These are phyloP conservation scores for Nidularia sp. DNA, from an alignment of 768 basidiomycete genomes.

Conservation along the genomic window DNA sequence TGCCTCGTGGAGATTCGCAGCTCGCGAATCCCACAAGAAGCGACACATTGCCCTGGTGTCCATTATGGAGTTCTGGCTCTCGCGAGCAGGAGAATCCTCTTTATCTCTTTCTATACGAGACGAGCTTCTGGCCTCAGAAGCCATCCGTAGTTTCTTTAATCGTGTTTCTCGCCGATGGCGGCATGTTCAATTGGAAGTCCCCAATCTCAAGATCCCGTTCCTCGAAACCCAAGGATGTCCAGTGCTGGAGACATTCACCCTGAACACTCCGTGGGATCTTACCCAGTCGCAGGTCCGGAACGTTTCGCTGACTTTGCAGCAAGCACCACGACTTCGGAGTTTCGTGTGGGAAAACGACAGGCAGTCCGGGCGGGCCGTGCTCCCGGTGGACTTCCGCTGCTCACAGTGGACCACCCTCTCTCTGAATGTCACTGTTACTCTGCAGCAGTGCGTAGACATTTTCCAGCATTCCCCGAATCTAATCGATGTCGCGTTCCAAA, in stretches of 20 bases:
- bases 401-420: slow-evolving; percentile 8
- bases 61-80: slow-evolving; percentile 12
- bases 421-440: slow-evolving; percentile 7
- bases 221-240: slow-evolving; percentile 1
- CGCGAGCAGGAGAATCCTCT: slow-evolving; percentile 11
- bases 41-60: neutral
- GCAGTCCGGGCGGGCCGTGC: neutral
- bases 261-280: slow-evolving; percentile 7
- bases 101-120: slow-evolving; percentile 13
- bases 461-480: slow-evolving; percentile 6
- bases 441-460: slow-evolving; percentile 10
- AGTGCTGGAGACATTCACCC: slow-evolving; percentile 10
- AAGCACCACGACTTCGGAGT: slow-evolving; percentile 7
- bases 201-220: slow-evolving; percentile 2
- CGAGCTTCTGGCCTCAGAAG: neutral
- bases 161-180: slow-evolving; percentile 5
- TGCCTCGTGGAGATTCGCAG: neutral
- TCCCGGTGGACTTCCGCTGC: slow-evolving; percentile 6
- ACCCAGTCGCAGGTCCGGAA: slow-evolving; percentile 1
- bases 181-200: slow-evolving; percentile 10
- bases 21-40: neutral
- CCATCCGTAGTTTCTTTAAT: neutral
- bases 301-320: slow-evolving; percentile 5
- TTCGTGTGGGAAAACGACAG: slow-evolving; percentile 13
- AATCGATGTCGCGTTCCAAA: slow-evolving; percentile 8